Base-by-base conservation (phyloP, 2,329 filamentous ascomycete species). In the Dactylellina haptotyla region DNA sequence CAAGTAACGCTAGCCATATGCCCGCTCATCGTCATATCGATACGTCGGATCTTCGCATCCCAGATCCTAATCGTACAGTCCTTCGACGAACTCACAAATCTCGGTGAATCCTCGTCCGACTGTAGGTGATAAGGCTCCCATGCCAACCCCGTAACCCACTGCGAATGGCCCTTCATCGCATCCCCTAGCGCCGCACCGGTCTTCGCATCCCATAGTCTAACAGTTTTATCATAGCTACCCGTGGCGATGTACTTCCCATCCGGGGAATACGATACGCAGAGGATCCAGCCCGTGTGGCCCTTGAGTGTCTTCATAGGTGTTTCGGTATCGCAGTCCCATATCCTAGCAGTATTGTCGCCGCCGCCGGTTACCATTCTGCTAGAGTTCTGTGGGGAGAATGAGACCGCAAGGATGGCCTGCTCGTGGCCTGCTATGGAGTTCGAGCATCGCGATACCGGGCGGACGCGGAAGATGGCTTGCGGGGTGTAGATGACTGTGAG, bases 401-500 rank as follows among this genome's bases (percentile, higher is more conserved):
- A 61, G 14, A 75, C 69, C n/a, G 74, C 63, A 30, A 75, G 30
- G 12, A 65, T 74, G 14, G 70, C 48, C 10, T 63, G 53, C 30
- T 69, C 67, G 53, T 76, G 75, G 20, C 75, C 66, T 2, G 67
- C 51, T 46, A 75, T 65, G 20, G 58, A 58, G 26, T 93, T 91
- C 4, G 93, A 90, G 83, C 95, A 94, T 81, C 95, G 87, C 53
- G 93, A 94, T 43, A 97, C 93, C 9, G 92, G 90, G 78, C 95
- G 93, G 23, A 98, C 95, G 78, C 90, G 89, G 84, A 97, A 98
- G 0, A 98, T 90, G 20, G 94, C 92, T 81, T 99, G 94, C 0
- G 95, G 94, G 37, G 87, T 87, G 80, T 87, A 89, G 70, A 88
- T 85, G 12, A 90, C 84, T 41, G 85, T 84, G 25, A 90, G 83